Percentiles rank a stretch among this genome's conserved stretches.
Evolutionary conservation across 2,329 filamentous ascomycete genomes (phyloP).

Genomic region (Pyrenophora seminiperda): DNA sequence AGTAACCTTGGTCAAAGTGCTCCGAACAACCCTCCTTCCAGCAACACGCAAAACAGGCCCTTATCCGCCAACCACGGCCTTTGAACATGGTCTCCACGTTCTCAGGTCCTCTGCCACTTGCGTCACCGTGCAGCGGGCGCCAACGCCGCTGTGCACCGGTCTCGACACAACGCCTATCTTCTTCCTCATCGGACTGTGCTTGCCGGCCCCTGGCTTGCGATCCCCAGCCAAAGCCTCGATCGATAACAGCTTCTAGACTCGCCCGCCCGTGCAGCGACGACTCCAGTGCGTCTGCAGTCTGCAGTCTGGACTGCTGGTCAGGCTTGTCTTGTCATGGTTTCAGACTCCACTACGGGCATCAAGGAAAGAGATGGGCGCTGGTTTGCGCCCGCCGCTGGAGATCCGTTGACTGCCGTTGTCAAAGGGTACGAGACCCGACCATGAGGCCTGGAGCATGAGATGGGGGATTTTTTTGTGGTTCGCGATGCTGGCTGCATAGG

Average conservation of each 20-base stretch:
- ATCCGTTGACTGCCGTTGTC: conserved; percentile 5
- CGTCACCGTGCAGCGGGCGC: conserved; percentile 23
- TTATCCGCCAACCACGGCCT: no score
- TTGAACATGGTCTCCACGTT: no score
- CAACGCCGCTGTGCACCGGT: conserved; percentile 11
- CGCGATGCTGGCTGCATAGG: not conserved
- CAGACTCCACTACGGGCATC: not conserved
- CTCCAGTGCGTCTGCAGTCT: not conserved
- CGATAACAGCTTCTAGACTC: conserved; percentile 6
- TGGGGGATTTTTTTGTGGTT: not conserved
- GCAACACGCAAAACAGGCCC: no score
- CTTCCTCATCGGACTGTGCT: not conserved
- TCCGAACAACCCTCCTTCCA: no score
- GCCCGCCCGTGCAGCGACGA: not conserved
- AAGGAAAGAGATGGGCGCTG: conserved; percentile 7
- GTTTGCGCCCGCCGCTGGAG: not conserved
- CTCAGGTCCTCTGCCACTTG: conserved; percentile 5
- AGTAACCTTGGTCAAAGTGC: no score
- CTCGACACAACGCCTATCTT: no score
- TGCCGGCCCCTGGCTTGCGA: not conserved
- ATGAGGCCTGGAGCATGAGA: not conserved
- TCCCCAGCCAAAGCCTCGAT: conserved; percentile 19
- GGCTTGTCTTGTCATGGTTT: no score
- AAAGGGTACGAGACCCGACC: not conserved
- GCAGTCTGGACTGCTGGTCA: not conserved